phyloP scores from a whole-genome alignment of 169 alveolate species.

The Eimeria acervulina region DNA sequence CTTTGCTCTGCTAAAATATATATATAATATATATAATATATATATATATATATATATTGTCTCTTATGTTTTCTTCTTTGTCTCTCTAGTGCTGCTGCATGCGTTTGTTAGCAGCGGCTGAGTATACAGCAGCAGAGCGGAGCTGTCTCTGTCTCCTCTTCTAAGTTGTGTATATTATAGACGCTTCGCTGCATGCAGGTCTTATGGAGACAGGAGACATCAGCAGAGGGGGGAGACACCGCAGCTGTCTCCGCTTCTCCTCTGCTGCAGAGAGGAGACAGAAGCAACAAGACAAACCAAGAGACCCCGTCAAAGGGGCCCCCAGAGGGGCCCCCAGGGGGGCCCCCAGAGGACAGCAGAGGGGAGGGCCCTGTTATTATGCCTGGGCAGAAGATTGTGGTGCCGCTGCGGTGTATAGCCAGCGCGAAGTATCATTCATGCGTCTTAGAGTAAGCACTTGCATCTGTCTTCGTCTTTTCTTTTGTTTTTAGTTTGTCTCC shows the following conservation, averaged over 20 bases:
- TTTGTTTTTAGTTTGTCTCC: background rate
- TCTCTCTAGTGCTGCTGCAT: background rate
- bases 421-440: conserved; percentile 61
- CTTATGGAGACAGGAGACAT: background rate
- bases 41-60: no score
- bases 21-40: no score
- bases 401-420: conserved; percentile 70
- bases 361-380: background rate
- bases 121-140: no score
- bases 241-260: background rate
- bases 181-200: background rate
- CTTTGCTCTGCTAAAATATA: no score
- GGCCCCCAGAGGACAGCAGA: background rate
- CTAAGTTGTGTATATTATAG: no score
- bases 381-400: conserved; percentile 52
- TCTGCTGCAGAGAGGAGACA: background rate
- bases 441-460: conserved; percentile 7
- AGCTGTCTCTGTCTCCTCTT: conserved; percentile 18
- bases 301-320: background rate
- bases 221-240: background rate
- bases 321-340: background rate
- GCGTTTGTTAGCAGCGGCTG: background rate
- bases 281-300: background rate
- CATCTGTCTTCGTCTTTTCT: background rate
- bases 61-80: no score